Conservation (phyloP, 257 asterid genomes). For the Lycium barbarum region DNA sequence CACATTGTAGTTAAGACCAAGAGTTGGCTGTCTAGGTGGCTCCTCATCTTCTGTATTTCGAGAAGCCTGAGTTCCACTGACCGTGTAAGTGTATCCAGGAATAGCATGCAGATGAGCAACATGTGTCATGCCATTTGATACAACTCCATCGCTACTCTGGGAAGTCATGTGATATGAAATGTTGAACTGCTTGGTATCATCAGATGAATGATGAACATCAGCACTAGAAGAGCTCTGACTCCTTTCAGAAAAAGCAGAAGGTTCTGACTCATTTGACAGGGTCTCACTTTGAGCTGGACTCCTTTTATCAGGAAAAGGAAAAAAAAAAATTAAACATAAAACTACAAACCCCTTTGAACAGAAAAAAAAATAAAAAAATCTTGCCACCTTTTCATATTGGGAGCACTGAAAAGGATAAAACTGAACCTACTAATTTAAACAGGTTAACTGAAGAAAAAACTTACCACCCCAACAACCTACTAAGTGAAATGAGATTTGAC, state of each 20-base stretch:
- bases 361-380: not conserved
- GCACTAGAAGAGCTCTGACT: slow-evolving; percentile 52
- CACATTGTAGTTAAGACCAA: slow-evolving; percentile 42
- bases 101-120: slow-evolving; percentile 50
- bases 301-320: slow-evolving; percentile 47
- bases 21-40: slow-evolving; percentile 35
- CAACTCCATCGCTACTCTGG: slow-evolving; percentile 44
- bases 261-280: slow-evolving; percentile 71
- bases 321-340: slow-evolving; percentile 11
- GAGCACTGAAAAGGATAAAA: slow-evolving; percentile 1
- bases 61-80: slow-evolving; percentile 49
- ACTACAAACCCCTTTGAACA: slow-evolving; percentile 3
- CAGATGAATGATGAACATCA: slow-evolving; percentile 48
- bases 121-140: slow-evolving; percentile 44
- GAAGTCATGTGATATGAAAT: slow-evolving; percentile 54
- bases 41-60: slow-evolving; percentile 45
- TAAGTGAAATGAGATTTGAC: not conserved
- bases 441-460: slow-evolving; percentile 9
- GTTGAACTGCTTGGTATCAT: slow-evolving; percentile 46
- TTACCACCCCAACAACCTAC: not conserved
- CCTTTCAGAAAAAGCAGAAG: slow-evolving; percentile 64
- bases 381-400: not conserved
- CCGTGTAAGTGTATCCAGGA: slow-evolving; percentile 53
- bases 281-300: slow-evolving; percentile 75
- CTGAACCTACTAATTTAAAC: not conserved